phyloP scores from a whole-genome alignment of 2,329 filamentous ascomycete species.

The Fusarium marasasianum region DNA sequence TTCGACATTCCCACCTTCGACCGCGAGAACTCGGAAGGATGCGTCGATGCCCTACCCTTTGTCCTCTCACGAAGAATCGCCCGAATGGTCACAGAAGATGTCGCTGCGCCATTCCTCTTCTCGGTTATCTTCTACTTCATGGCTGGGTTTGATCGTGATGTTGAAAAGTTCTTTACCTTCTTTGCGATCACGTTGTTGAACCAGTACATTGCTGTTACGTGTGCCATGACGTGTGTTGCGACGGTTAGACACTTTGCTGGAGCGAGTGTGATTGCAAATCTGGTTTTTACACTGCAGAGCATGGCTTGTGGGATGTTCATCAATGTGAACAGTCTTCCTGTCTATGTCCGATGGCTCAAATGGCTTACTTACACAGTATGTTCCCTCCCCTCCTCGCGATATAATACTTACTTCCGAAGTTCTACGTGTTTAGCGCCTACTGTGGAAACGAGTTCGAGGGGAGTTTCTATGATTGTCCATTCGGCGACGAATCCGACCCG shows the following conservation, averaged over 20 bases:
- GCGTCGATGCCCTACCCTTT: conserved; percentile 75
- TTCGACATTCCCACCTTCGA: conserved; percentile 81
- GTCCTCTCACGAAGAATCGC: conserved; percentile 76
- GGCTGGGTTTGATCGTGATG: conserved; percentile 74
- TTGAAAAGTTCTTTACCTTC: conserved; percentile 75
- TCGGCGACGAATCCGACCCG: conserved; percentile 69
- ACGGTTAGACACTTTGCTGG: conserved; percentile 73
- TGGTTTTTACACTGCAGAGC: conserved; percentile 77
- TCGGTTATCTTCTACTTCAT: conserved; percentile 81
- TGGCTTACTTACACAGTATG: conserved; percentile 69
- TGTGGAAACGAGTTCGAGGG: conserved; percentile 77
- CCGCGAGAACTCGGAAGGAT: conserved; percentile 77
- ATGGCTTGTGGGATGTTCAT: conserved; percentile 82
- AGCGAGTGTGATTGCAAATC: conserved; percentile 76
- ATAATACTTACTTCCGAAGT: conserved; percentile 52
- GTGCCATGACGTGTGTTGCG: conserved; percentile 74
- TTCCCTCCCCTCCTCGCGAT: conserved; percentile 1
- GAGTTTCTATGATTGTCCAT: conserved; percentile 78
- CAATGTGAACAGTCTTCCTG: conserved; percentile 75
- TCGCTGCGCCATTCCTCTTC: conserved; percentile 77
- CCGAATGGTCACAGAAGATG: conserved; percentile 74
- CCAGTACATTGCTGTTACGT: conserved; percentile 78
- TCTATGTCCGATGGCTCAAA: conserved; percentile 83
- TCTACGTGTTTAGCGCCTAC: conserved; percentile 77
- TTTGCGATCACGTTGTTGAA: conserved; percentile 73